Evolutionary conservation across 345 rosid genomes (phyloP), one percentile per base, ranked within the genome.

Genomic region (Crucihimalaya himalaica): DNA sequence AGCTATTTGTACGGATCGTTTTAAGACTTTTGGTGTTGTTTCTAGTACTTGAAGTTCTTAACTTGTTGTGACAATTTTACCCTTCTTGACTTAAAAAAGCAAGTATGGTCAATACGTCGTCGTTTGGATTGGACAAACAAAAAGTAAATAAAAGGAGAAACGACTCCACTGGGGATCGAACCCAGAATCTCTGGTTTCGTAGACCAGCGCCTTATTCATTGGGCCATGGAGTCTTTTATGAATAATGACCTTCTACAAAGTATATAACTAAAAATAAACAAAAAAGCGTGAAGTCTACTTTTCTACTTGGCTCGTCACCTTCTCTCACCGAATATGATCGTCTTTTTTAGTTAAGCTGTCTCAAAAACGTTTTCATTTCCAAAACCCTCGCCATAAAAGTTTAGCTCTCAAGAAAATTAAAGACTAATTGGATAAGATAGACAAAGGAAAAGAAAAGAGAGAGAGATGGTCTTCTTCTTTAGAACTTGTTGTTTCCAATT

Each of bases 191-290:
- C 90, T 83, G 89, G 89, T 88, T 89, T 76, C 90, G 96, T 88
- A 80, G 93, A 88, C 96, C 88, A 89, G 97, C 88, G 89, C 95
- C 96, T 89, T 88, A 84, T 94, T 93, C 80, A 80, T 76, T 80
- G 83, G 81, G 83, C 83, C 83, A 80, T 72, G 78, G 71, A 80
- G 83, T 76, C 83, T 0, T n/a, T 8, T 2, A 1, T 42, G 13
- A 12, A 0, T 0, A 0, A 6, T 0, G 2, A 2, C 0, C 2
- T 1, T 5, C 8, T 2, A 3, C 3, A 4, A 1, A 2, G 6
- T 0, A 0, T 0, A 0, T 53, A 8, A 1, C 31, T 21, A 9
- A 3, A 28, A 1, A 1, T 1, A 8, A 2, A 2, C 4, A 2
- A 15, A 40, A 58, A 40, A 18, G 68, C 57, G 47, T 60, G 1